phyloP scores from a whole-genome alignment of 169 alveolate species.

The Plasmodium gonderi region DNA sequence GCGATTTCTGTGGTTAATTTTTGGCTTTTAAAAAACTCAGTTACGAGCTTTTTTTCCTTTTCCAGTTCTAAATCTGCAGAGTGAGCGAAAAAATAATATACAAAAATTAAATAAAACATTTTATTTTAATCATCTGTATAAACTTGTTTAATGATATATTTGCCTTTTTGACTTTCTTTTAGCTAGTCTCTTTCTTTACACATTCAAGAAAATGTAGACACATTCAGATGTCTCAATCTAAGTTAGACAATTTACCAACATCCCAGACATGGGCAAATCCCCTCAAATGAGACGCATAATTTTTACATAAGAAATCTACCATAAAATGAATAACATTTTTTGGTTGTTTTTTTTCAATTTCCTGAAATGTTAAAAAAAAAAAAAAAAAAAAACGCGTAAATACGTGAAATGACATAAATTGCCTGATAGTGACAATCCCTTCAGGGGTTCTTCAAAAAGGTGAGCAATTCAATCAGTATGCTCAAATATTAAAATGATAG shows the following conservation, averaged over 20 bases:
- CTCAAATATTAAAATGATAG: neutral
- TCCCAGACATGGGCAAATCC: slow-evolving; percentile 83
- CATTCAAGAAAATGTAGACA: neutral
- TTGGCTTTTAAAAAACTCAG: slow-evolving; percentile 87
- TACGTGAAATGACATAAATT: neutral
- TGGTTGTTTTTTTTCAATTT: slow-evolving; percentile 78
- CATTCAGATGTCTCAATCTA: neutral
- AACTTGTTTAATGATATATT: neutral
- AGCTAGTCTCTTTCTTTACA: neutral
- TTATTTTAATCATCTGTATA: neutral
- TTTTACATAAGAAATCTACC: slow-evolving; percentile 83
- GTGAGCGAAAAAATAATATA: neutral
- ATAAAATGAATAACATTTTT: slow-evolving; percentile 80
- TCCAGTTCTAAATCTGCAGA: slow-evolving; percentile 87
- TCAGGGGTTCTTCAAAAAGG: neutral
- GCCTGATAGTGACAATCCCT: neutral
- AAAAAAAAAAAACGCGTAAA: neutral
- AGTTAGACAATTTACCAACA: slow-evolving; percentile 63
- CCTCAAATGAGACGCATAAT: slow-evolving; percentile 83
- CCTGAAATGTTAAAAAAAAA: slow-evolving; percentile 69
- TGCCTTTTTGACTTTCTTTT: neutral
- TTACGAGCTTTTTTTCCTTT: slow-evolving; percentile 83
- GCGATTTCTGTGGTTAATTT: slow-evolving; percentile 89
- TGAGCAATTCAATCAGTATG: neutral
- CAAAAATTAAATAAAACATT: neutral